Conservation (phyloP, 208 protist genomes). For the Crithidia mellificae region DNA sequence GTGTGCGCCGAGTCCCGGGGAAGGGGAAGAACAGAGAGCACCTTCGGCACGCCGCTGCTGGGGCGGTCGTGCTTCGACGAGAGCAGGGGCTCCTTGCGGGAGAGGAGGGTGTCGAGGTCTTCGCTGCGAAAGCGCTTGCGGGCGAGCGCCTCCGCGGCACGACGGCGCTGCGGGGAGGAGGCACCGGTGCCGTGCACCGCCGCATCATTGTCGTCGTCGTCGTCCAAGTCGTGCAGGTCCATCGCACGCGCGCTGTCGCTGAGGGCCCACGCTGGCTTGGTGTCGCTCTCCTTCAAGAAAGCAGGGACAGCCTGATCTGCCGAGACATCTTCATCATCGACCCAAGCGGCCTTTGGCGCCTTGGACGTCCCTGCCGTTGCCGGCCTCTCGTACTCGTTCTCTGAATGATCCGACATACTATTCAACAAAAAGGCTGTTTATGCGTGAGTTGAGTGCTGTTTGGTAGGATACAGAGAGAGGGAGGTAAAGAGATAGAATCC, state of each 20-base stretch:
- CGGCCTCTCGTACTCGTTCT: neutral
- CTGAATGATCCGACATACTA: conserved; percentile 21
- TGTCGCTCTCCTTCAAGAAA: conserved; percentile 46
- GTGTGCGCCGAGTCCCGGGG: conserved; percentile 68
- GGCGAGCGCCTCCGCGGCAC: conserved; percentile 14
- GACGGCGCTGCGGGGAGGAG: conserved; percentile 3
- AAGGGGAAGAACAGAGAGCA: conserved; percentile 71
- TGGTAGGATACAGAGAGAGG: no score
- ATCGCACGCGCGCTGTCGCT: conserved; percentile 33
- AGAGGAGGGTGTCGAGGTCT: conserved; percentile 72
- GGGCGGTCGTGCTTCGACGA: conserved; percentile 52
- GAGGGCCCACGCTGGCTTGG: conserved; percentile 61
- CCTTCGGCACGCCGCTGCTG: conserved; percentile 39
- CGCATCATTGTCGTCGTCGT: neutral
- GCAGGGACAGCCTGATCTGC: conserved; percentile 35
- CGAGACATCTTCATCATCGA: conserved; percentile 59
- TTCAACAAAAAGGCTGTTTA: neutral
- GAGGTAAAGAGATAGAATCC: no score
- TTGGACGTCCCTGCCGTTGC: neutral
- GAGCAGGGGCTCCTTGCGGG: conserved; percentile 76
- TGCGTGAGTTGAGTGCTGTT: no score
- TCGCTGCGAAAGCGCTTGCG: conserved; percentile 78
- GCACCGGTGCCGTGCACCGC: no score
- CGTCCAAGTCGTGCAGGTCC: conserved; percentile 5
- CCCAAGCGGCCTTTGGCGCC: conserved; percentile 47